A percentile compares a stretch with the other conserved stretches of the same genome.
Conservation (phyloP, 192 early-diverging fungal genomes). For the Coemansia sp. region DNA sequence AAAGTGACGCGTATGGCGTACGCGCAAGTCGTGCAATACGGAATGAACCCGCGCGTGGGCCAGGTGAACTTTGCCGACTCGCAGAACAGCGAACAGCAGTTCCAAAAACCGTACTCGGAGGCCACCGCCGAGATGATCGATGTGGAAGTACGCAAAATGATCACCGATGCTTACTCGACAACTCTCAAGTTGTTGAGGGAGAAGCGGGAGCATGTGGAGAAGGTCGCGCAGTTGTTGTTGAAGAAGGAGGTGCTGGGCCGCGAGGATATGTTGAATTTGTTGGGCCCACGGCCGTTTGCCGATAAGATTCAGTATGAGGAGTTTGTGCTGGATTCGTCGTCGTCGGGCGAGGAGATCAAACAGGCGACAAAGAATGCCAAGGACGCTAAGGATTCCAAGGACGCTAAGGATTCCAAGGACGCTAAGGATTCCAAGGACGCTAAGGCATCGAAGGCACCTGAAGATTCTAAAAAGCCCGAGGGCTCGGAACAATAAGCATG, state of each 20-base stretch:
- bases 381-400: not conserved
- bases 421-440: not conserved
- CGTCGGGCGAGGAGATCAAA: constrained; percentile 10
- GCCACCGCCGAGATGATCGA: constrained; percentile 93
- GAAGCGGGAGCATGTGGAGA: constrained; percentile 82
- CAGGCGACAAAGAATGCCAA: not conserved
- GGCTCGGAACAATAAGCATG: not conserved
- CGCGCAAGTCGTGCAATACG: constrained; percentile 90
- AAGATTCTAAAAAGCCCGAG: constrained; percentile 9
- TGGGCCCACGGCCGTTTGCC: constrained; percentile 82
- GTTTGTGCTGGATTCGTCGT: constrained; percentile 56
- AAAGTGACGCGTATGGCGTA: constrained; percentile 98
- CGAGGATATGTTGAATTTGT: constrained; percentile 89
- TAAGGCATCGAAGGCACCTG: not conserved
- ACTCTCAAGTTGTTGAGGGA: constrained; percentile 83
- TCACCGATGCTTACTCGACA: constrained; percentile 77
- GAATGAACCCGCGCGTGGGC: constrained; percentile 89
- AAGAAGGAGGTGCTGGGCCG: constrained; percentile 96
- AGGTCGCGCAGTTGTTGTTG: constrained; percentile 87
- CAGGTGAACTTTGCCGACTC: constrained; percentile 78
- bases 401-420: constrained; percentile 3
- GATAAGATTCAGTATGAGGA: constrained; percentile 73
- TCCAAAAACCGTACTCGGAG: constrained; percentile 97
- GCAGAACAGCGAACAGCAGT: constrained; percentile 64
- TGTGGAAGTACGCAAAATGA: constrained; percentile 84